Percentiles rank a stretch among this genome's conserved stretches.
Evolutionary conservation across 805 yeast genomes (phyloP).

Genomic region (Metschnikowia arizonensis): DNA sequence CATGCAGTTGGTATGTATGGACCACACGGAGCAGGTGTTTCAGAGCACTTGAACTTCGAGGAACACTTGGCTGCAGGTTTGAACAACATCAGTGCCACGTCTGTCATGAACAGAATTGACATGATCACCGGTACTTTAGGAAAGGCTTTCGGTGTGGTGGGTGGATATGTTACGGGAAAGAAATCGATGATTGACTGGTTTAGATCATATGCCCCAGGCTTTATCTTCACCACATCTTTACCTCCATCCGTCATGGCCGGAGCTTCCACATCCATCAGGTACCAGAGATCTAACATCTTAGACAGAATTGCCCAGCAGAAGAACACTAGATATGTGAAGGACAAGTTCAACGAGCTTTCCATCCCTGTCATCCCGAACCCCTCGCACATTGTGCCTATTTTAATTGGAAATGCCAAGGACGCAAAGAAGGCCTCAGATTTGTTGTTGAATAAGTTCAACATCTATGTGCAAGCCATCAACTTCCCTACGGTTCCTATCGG

Average conservation of each 20-base stretch:
- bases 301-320: slow-evolving; percentile 83
- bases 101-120: slow-evolving; percentile 86
- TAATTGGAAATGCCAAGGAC: slow-evolving; percentile 89
- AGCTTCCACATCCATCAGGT: slow-evolving; percentile 79
- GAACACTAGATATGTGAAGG: slow-evolving; percentile 81
- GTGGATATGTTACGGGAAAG: slow-evolving; percentile 95
- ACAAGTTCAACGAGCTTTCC: slow-evolving; percentile 61
- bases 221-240: slow-evolving; percentile 91
- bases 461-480: slow-evolving; percentile 97
- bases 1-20: slow-evolving; percentile 99
- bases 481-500: slow-evolving; percentile 98
- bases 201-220: slow-evolving; percentile 95
- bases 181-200: slow-evolving; percentile 86
- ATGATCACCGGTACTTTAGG: slow-evolving; percentile 97
- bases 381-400: slow-evolving; percentile 92
- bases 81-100: slow-evolving; percentile 33
- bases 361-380: slow-evolving; percentile 98
- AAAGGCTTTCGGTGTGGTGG: slow-evolving; percentile 94
- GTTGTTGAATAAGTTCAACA: slow-evolving; percentile 75
- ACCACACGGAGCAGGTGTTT: slow-evolving; percentile 99
- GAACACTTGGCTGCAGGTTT: slow-evolving; percentile 69
- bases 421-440: slow-evolving; percentile 91
- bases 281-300: slow-evolving; percentile 70
- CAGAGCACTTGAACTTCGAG: slow-evolving; percentile 91
- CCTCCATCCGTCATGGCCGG: slow-evolving; percentile 99